These are phyloP conservation scores for Colletotrichum musae DNA, from an alignment of 2,329 filamentous ascomycete species.

Conservation along the genomic window DNA sequence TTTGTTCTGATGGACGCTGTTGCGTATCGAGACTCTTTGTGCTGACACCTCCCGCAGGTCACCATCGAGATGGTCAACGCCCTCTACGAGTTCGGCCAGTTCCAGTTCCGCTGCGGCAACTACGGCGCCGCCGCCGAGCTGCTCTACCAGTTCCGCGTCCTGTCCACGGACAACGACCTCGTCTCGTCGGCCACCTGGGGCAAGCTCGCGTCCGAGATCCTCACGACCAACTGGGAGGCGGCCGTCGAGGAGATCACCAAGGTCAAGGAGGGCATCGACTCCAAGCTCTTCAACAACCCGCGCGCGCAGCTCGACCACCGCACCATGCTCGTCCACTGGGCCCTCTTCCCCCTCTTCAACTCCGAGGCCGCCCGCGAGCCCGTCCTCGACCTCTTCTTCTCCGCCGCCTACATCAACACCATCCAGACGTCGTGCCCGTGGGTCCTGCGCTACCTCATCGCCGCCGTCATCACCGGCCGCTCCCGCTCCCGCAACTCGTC, in stretches of 20 bases:
- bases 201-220: slow-evolving; percentile 95
- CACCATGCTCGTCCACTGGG: slow-evolving; percentile 98
- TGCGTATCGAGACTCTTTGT: slow-evolving; percentile 19
- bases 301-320: slow-evolving; percentile 96
- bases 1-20: background rate
- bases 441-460: slow-evolving; percentile 94
- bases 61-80: slow-evolving; percentile 96
- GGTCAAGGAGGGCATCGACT: slow-evolving; percentile 93
- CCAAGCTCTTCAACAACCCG: slow-evolving; percentile 95
- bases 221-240: slow-evolving; percentile 94
- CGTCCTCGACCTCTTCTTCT: slow-evolving; percentile 97
- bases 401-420: slow-evolving; percentile 97
- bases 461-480: slow-evolving; percentile 94
- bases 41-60: slow-evolving; percentile 65
- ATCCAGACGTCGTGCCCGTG: slow-evolving; percentile 98
- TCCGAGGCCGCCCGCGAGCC: slow-evolving; percentile 90
- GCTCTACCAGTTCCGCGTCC: slow-evolving; percentile 96
- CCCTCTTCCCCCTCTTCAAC: slow-evolving; percentile 99
- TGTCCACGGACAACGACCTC: slow-evolving; percentile 99
- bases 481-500: slow-evolving; percentile 84
- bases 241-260: slow-evolving; percentile 93
- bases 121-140: slow-evolving; percentile 92
- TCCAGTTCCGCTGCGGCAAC: slow-evolving; percentile 97
- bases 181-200: slow-evolving; percentile 97
- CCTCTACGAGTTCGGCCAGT: slow-evolving; percentile 95